Conservation (phyloP, 108 stramenopile genomes). For the Ochromonas danica region DNA sequence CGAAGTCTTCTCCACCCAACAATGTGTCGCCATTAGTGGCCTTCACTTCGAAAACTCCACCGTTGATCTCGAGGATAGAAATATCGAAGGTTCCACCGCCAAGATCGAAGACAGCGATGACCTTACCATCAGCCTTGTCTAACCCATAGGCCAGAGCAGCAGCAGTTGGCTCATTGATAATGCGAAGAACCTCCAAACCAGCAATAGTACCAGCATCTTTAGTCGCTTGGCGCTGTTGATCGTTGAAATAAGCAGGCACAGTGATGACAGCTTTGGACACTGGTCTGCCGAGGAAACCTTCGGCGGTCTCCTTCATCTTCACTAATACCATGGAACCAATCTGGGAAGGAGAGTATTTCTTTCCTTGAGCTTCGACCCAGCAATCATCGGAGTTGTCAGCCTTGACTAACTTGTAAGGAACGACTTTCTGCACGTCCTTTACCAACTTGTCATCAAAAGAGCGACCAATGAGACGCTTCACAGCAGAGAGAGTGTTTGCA, state of each 20-base stretch:
- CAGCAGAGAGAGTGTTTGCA: constrained; percentile 95
- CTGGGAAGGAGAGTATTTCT: constrained; percentile 93
- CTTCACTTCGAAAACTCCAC: constrained; percentile 99
- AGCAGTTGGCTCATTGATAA: constrained; percentile 99
- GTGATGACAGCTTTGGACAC: constrained; percentile 97
- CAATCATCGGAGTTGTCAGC: constrained; percentile 84
- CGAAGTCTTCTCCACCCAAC: constrained; percentile 99
- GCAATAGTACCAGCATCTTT: constrained; percentile 97
- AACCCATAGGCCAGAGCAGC: constrained; percentile 98
- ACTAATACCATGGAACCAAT: constrained; percentile 96
- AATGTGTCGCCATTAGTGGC: constrained; percentile 99
- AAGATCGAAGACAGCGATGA: constrained; percentile 98
- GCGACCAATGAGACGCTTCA: constrained; percentile 96
- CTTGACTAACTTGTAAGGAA: constrained; percentile 97
- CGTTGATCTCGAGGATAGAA: constrained; percentile 94
- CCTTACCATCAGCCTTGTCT: constrained; percentile 95
- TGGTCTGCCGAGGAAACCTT: constrained; percentile 89
- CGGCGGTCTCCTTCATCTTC: constrained; percentile 99
- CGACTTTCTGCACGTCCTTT: constrained; percentile 78
- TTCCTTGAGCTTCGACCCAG: constrained; percentile 88
- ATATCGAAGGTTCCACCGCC: constrained; percentile 99
- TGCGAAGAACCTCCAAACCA: constrained; percentile 95
- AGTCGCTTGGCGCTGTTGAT: constrained; percentile 92
- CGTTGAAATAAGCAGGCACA: constrained; percentile 99
- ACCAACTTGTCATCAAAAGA: constrained; percentile 84